Evolutionary conservation across 148 eudicot species (phyloP).

Genomic region (Limonium bicolor): DNA sequence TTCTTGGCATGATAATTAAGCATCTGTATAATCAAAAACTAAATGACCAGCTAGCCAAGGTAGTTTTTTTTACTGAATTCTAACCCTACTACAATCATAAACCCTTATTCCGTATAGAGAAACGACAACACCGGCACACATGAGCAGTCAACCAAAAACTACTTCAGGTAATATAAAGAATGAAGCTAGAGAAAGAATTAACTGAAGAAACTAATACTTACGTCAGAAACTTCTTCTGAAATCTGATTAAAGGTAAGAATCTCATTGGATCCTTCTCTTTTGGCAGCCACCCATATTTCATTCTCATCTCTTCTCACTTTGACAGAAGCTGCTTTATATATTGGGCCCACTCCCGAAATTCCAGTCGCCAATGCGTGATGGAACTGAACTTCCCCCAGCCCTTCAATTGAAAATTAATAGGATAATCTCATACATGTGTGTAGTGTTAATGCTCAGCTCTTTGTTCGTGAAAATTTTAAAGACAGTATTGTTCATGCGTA

Average conservation of each 20-base stretch:
- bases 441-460: no score
- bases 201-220: slow-evolving; percentile 8
- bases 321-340: slow-evolving; percentile 63
- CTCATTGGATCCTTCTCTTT: slow-evolving; percentile 40
- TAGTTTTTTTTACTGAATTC: no score
- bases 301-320: slow-evolving; percentile 23
- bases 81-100: no score
- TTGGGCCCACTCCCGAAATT: slow-evolving; percentile 41
- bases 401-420: slow-evolving; percentile 21
- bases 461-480: no score
- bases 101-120: no score
- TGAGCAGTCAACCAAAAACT: neutral
- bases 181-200: neutral
- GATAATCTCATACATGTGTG: no score
- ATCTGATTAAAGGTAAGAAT: slow-evolving; percentile 5
- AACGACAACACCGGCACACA: no score
- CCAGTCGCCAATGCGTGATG: slow-evolving; percentile 58
- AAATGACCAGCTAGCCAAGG: no score
- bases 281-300: slow-evolving; percentile 78
- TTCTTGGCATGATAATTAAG: no score
- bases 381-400: slow-evolving; percentile 53
- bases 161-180: neutral
- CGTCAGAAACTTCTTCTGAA: slow-evolving; percentile 50
- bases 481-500: no score
- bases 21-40: no score